Conservation (phyloP, 306 rosid species). For the Canavalia ensiformis region DNA sequence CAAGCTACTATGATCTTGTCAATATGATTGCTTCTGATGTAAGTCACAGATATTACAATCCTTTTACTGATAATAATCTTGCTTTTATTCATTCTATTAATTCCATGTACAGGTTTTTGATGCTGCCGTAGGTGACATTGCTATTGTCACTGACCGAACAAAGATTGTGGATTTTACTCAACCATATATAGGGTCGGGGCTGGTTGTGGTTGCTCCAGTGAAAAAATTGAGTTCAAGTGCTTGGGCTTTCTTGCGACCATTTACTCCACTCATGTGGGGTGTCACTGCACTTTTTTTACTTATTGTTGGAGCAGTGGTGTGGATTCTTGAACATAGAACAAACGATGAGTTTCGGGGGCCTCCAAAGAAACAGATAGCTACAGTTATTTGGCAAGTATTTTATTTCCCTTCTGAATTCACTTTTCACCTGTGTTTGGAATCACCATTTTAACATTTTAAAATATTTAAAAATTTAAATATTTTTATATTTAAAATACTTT, state of each 20-base stretch:
- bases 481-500: no score
- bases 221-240: conserved; percentile 59
- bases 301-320: conserved; percentile 74
- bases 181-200: conserved; percentile 84
- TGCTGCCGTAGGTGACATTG: conserved; percentile 82
- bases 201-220: conserved; percentile 76
- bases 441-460: no score
- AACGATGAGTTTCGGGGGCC: conserved; percentile 86
- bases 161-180: conserved; percentile 84
- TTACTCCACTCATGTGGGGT: conserved; percentile 72
- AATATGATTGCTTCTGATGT: conserved; percentile 66
- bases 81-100: conserved; percentile 17
- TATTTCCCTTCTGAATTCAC: background rate
- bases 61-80: background rate
- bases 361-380: conserved; percentile 71
- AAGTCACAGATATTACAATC: conserved; percentile 15
- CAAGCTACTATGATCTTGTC: conserved; percentile 68
- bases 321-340: conserved; percentile 82
- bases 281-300: conserved; percentile 69
- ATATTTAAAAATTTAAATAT: no score
- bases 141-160: conserved; percentile 78
- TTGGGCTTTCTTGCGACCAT: conserved; percentile 83
- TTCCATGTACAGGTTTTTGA: conserved; percentile 64
- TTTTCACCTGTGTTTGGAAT: background rate
- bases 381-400: conserved; percentile 65